Evolutionary conservation across 2,329 filamentous ascomycete species (phyloP), one percentile per base, ranked within the genome.

Genomic region (Pochonia chlamydosporia): DNA sequence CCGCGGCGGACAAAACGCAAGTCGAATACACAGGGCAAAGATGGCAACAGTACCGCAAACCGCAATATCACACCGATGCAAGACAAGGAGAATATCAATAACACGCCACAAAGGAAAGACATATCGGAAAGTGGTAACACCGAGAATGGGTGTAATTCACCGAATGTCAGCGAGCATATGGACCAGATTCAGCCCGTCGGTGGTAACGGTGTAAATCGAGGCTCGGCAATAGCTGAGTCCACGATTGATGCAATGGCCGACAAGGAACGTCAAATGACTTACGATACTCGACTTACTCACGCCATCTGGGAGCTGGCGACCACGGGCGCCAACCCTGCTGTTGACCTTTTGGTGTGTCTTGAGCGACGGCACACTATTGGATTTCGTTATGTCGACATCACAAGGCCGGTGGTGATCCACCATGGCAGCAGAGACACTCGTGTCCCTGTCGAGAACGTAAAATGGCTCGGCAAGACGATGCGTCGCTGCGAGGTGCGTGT

Each of bases 361-460:
- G 93, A 99, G 66, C 82, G 93, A 20, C 81, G 88, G 24, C 89
- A 95, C 58, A 84, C 87, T 0, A 96, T 99, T 57, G 93, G 93
- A 0, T 99, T 99, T 70, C 83, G 91, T 43, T 99, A 99, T 62
- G 92, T 96, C 16, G 93, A 99, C 62, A 96, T 99, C 55, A 95
- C 87, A 5, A 81, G 90, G 8, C 81, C 89, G 0, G 87, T 97
- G 0, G 85, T 96, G 21, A 96, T 99, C 54, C 92, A 96, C 60
- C 93, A 99, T 63, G 93, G 93, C 31, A 89, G 82, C 60, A 84
- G 87, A 57, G 93, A 99, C 60, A 90, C 86, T 6, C 81, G 93
- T 21, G 93, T 99, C 1, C 93, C 93, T 0, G 86, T 96, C 13
- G 93, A 96, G 48, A 99, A 99, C 59, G 89, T 96, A 20, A 80